phyloP scores from a whole-genome alignment of 441 rosid species.

The Aleurites moluccanus region DNA sequence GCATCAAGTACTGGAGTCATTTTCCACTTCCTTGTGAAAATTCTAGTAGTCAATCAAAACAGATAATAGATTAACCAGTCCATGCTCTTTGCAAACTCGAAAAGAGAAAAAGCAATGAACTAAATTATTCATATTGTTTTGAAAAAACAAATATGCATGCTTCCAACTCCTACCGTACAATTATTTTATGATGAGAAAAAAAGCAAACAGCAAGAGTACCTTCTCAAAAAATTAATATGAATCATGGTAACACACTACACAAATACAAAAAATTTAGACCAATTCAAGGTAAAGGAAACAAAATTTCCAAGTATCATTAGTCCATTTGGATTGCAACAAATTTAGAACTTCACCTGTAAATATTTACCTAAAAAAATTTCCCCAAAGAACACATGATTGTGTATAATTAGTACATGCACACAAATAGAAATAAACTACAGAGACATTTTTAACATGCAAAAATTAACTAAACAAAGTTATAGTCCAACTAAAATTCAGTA shows the following conservation, averaged over 20 bases:
- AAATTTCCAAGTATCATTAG: not conserved
- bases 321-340: not conserved
- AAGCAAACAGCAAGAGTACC: too few relatives aligned
- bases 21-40: not conserved
- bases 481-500: conserved; percentile 9
- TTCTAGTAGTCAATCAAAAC: not conserved
- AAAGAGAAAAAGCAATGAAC: not conserved
- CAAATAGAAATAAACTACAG: not conserved
- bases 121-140: not conserved
- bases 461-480: not conserved
- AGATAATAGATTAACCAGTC: not conserved
- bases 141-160: not conserved
- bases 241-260: not conserved
- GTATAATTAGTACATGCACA: not conserved
- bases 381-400: not conserved
- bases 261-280: not conserved
- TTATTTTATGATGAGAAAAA: not conserved
- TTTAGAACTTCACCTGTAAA: not conserved
- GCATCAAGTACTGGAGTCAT: not conserved
- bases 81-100: not conserved
- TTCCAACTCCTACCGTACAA: not conserved
- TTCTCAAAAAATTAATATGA: not conserved
- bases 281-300: not conserved
- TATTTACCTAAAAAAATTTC: too few relatives aligned
- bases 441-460: not conserved